These are phyloP conservation scores for Sclerotinia trifoliorum DNA, from an alignment of 2,329 filamentous ascomycete species.

Conservation along the genomic window DNA sequence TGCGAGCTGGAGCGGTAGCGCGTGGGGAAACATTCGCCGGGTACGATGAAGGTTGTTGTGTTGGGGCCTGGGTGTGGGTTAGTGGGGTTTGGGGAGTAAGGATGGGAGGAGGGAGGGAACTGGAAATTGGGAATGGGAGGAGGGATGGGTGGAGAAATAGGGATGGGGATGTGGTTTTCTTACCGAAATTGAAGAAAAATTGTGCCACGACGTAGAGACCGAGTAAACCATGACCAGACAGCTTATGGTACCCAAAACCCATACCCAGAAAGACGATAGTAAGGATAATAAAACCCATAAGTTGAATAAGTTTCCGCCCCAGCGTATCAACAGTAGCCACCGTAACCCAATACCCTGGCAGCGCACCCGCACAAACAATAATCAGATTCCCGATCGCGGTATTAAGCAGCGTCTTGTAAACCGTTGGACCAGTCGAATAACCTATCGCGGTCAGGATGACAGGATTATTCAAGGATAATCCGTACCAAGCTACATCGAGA, in stretches of 20 bases:
- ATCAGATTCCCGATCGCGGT: conserved; percentile 77
- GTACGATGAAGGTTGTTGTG: conserved; percentile 42
- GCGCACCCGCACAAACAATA: conserved; percentile 71
- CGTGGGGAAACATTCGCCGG: conserved; percentile 42
- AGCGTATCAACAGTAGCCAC: conserved; percentile 72
- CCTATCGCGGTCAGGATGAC: conserved; percentile 72
- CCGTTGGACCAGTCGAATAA: conserved; percentile 60
- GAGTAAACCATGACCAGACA: conserved; percentile 53
- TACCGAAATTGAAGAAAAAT: conserved; percentile 64
- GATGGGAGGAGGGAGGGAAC: too few relatives aligned
- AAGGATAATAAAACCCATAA: conserved; percentile 60
- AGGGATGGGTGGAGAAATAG: neutral
- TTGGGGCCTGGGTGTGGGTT: conserved; percentile 33
- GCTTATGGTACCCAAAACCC: conserved; percentile 57
- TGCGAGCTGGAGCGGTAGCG: conserved; percentile 40
- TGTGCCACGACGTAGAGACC: conserved; percentile 63
- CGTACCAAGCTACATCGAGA: conserved; percentile 57
- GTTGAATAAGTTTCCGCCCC: conserved; percentile 76
- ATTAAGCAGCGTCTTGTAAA: conserved; percentile 70
- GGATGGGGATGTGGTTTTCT: neutral
- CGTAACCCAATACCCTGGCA: conserved; percentile 80
- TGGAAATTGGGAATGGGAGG: neutral
- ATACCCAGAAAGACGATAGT: conserved; percentile 62
- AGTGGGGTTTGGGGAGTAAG: too few relatives aligned
- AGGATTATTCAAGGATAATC: conserved; percentile 71